A percentile compares a stretch with the other conserved stretches of the same genome.
phyloP scores from a whole-genome alignment of 495 filamentous ascomycete genomes.

The Lentithecium fluviatile region DNA sequence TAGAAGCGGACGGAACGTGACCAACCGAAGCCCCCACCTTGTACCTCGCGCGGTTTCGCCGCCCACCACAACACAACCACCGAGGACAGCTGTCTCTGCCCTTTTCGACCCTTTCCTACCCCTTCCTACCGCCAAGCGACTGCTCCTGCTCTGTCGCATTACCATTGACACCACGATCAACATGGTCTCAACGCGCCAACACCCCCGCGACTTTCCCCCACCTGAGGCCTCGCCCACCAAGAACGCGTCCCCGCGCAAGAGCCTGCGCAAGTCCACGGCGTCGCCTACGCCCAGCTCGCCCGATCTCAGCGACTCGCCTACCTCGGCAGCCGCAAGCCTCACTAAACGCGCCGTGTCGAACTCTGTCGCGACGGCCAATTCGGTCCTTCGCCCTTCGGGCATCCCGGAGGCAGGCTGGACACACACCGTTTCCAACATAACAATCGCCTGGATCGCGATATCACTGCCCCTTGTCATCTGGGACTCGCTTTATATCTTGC shows the following conservation, averaged over 20 bases:
- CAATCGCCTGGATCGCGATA: constrained; percentile 71
- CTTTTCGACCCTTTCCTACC: too few relatives aligned
- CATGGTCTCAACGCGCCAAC: constrained; percentile 42
- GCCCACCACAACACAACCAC: too few relatives aligned
- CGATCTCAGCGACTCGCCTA: constrained; percentile 7
- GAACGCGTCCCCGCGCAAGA: constrained; percentile 21
- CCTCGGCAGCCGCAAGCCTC: constrained; percentile 1
- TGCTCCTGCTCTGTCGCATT: too few relatives aligned
- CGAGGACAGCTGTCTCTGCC: too few relatives aligned
- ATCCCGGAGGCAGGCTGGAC: constrained; percentile 47
- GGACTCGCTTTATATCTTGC: constrained; percentile 78
- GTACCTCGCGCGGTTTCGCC: neutral
- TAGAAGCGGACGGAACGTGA: too few relatives aligned
- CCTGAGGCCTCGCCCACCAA: constrained; percentile 34
- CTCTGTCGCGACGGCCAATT: constrained; percentile 11
- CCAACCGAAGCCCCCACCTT: too few relatives aligned
- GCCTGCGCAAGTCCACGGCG: constrained; percentile 23
- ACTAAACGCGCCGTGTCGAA: constrained; percentile 43
- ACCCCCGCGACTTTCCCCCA: constrained; percentile 41
- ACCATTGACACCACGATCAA: neutral
- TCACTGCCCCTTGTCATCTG: constrained; percentile 81
- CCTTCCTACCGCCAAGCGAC: too few relatives aligned
- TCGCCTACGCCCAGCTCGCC: constrained; percentile 31
- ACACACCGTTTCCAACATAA: constrained; percentile 64
- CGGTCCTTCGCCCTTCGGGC: neutral